These are phyloP conservation scores for Jatropha podagrica DNA, from an alignment of 441 rosid genomes.

Conservation along the genomic window DNA sequence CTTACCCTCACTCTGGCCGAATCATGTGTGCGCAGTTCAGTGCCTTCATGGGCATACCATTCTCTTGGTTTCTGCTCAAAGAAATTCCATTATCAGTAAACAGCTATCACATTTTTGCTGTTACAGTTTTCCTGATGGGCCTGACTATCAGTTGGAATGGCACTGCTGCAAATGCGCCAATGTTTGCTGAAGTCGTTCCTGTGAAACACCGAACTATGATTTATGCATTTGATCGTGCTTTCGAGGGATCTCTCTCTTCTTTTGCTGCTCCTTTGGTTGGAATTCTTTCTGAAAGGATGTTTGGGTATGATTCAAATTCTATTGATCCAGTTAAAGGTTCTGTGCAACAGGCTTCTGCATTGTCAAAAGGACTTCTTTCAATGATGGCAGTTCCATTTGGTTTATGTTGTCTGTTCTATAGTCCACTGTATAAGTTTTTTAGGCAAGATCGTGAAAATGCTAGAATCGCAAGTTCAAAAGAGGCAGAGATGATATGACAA, in stretches of 20 bases:
- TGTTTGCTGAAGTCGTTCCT: constrained; percentile 95
- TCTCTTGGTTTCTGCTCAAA: constrained; percentile 70
- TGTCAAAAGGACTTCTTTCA: constrained; percentile 83
- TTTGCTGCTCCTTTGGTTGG: constrained; percentile 96
- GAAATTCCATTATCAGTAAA: constrained; percentile 65
- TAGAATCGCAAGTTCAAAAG: constrained; percentile 46
- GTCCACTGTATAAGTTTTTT: constrained; percentile 73
- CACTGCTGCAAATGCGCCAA: constrained; percentile 86
- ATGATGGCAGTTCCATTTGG: constrained; percentile 96
- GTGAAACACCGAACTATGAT: constrained; percentile 91
- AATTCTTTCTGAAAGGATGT: constrained; percentile 78
- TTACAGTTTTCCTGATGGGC: constrained; percentile 80
- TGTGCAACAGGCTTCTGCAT: constrained; percentile 59
- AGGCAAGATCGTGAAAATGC: constrained; percentile 71
- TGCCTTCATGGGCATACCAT: constrained; percentile 96
- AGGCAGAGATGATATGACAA: constrained; percentile 49
- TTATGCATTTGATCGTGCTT: constrained; percentile 89
- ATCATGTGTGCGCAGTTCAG: constrained; percentile 96
- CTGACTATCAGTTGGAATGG: constrained; percentile 87
- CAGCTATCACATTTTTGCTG: constrained; percentile 59
- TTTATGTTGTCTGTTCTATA: constrained; percentile 74
- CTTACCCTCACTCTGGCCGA: constrained; percentile 74
- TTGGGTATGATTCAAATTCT: constrained; percentile 75
- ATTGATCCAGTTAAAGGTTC: constrained; percentile 72
- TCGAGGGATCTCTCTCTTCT: constrained; percentile 85